Base-by-base conservation (phyloP, 108 stramenopile genomes). In the Skeletonema marinoi region DNA sequence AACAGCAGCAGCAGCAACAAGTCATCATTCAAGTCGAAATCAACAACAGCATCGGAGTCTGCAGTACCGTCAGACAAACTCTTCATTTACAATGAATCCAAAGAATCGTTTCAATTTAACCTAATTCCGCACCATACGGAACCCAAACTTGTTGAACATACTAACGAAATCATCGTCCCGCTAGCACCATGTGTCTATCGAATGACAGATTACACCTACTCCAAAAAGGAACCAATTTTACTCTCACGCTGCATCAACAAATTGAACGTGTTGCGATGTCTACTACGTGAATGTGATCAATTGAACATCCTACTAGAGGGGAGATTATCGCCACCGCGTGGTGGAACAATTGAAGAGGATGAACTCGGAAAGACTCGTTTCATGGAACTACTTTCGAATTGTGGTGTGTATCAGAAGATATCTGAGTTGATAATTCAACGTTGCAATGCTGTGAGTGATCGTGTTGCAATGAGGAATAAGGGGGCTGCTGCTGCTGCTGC, bases 171-270 rank as follows among this genome's bases (percentile, higher is more conserved):
- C 3, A 31, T 86, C 42, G 80, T 89, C 16, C 89, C 89, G 1
- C 65, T 89, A 42, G 84, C 89, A 17, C 89, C 89, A 10, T 87
- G 86, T 61, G 85, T 85, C 25, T 89, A 89, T 44, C 86, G 89
- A 5, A 82, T 87, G 78, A 83, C 85, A 7, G 89, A 89, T 64
- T 86, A 86, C 44, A 89, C 89, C 13, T 73, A 85, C 39, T 68
- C 78, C 67, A 89, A 89, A 56, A 76, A 81, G 51, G 78, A 87
- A 71, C 83, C 81, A 1, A 68, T 89, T 8, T 19, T 46, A 11
- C 6, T 87, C n/a, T 31, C 64, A 3, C 71, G 86, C 8, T 87
- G 86, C 61, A 25, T 89, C 3, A 63, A 80, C 63, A 89, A 89
- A 58, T 58, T 89, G 38, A 82, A 82, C 14, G 86, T 89, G 38